Percentiles rank a stretch among this genome's conserved stretches.
phyloP scores from a whole-genome alignment of 345 rosid species.

The Salix brachista region DNA sequence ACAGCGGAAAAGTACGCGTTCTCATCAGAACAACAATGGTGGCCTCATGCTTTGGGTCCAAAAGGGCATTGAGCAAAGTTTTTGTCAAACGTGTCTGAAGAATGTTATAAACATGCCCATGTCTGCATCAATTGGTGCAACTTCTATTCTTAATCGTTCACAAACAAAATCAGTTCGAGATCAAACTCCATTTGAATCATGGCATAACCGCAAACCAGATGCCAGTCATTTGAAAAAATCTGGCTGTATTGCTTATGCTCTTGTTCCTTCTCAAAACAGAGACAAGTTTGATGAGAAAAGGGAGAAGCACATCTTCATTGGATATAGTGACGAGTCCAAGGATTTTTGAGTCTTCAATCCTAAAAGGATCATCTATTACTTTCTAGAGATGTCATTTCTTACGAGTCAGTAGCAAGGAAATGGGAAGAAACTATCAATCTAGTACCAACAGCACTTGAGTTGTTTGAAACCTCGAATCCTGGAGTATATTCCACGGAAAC shows the following conservation, averaged over 20 bases:
- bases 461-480: not conserved
- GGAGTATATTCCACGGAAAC: not conserved
- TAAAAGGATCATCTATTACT: not conserved
- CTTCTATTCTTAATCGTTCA: no score
- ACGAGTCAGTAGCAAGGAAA: not conserved
- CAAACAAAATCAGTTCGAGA: no score
- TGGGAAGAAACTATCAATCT: not conserved
- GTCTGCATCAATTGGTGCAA: constrained; percentile 36
- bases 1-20: no score
- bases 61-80: constrained; percentile 78
- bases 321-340: not conserved
- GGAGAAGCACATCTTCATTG: not conserved
- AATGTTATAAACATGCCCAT: constrained; percentile 68
- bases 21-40: no score
- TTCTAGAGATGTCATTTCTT: not conserved
- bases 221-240: not conserved
- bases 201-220: no score
- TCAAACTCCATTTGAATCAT: no score
- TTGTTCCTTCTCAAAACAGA: not conserved
- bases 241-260: not conserved
- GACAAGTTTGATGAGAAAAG: not conserved
- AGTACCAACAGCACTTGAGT: no score
- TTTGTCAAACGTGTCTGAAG: constrained; percentile 89
- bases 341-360: not conserved
- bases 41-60: constrained; percentile 59